Evolutionary conservation across 2,329 filamentous ascomycete species (phyloP).

Genomic region (Calonectria hongkongensis): DNA sequence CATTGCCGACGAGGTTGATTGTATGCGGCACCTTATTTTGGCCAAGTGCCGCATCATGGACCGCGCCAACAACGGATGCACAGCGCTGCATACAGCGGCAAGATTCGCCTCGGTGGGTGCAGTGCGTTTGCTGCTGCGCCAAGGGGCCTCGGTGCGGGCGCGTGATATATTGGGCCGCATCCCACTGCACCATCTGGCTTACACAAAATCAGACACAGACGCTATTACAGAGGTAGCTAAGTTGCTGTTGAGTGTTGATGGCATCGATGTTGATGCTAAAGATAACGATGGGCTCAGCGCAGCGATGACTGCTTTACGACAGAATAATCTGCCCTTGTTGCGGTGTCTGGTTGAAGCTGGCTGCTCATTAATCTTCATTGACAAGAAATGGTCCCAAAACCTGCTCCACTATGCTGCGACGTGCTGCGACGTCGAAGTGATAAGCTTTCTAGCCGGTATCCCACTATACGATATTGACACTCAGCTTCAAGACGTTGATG

Average conservation of each 20-base stretch:
- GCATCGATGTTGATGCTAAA: neutral
- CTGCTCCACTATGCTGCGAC: neutral
- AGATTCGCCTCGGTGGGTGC: neutral
- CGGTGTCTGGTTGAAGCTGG: neutral
- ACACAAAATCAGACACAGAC: neutral
- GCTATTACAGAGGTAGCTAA: neutral
- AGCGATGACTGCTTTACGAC: neutral
- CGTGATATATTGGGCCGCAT: neutral
- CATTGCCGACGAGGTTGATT: neutral
- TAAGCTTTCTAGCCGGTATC: neutral
- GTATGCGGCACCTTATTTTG: neutral
- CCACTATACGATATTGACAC: neutral
- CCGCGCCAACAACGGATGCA: neutral
- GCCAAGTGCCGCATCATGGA: conserved; percentile 11
- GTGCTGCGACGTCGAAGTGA: too few species aligned
- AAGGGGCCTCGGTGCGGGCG: neutral
- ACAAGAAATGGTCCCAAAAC: fast-evolving
- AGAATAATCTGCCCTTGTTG: neutral
- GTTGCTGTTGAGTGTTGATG: neutral
- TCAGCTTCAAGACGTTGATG: neutral
- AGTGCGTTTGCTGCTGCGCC: neutral
- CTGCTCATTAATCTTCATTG: neutral
- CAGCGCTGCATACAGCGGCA: neutral
- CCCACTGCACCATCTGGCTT: neutral
- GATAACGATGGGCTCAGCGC: neutral